A percentile compares a stretch with the other conserved stretches of the same genome.
Evolutionary conservation across 1,284 basidiomycete species (phyloP).

Genomic region (Cryptococcus floricola): DNA sequence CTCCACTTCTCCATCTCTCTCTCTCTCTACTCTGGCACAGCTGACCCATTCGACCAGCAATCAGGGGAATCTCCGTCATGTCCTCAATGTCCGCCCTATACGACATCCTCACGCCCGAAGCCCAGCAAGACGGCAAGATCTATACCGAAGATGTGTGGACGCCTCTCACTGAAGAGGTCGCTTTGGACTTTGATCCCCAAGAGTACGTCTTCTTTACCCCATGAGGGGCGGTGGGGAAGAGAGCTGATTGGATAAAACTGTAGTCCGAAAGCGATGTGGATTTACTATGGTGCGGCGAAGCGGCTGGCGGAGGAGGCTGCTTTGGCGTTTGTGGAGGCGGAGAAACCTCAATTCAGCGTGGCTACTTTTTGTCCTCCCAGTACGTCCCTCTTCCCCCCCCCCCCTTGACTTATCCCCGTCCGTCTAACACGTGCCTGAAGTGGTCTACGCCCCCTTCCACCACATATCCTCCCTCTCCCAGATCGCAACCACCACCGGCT

Average conservation of each 20-base stretch:
- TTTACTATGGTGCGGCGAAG: constrained; percentile 29
- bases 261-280: background rate
- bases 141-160: constrained; percentile 43
- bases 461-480: constrained; percentile 10
- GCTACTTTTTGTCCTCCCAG: constrained; percentile 7
- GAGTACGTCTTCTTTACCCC: constrained; percentile 2
- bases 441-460: constrained; percentile 26
- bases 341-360: constrained; percentile 16
- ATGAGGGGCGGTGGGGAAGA: background rate
- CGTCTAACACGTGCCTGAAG: constrained; percentile 10
- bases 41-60: constrained; percentile 10
- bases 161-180: constrained; percentile 22
- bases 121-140: constrained; percentile 11
- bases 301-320: constrained; percentile 35
- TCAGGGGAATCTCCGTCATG: constrained; percentile 51
- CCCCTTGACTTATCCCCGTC: constrained; percentile 12
- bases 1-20: background rate
- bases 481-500: background rate
- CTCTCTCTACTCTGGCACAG: background rate
- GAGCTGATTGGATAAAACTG: background rate
- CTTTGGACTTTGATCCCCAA: constrained; percentile 11
- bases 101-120: constrained; percentile 18
- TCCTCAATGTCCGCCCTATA: constrained; percentile 49
- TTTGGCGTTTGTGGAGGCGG: constrained; percentile 7
- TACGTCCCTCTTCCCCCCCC: constrained; percentile 14